phyloP scores from a whole-genome alignment of 176 grass and related monocot genomes.

The Aegilops tauschii region DNA sequence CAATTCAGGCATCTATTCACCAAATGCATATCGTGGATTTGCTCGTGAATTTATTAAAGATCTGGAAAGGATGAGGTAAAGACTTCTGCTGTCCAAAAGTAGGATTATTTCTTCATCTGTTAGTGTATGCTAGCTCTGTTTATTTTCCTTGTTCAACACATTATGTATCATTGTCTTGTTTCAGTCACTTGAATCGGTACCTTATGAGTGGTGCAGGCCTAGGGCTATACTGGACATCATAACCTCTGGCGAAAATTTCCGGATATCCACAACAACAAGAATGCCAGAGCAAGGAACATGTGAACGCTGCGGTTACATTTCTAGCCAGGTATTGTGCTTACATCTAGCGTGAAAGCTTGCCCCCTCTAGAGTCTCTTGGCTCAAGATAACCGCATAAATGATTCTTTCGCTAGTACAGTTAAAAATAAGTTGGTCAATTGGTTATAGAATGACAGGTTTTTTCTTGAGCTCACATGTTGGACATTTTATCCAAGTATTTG shows the following conservation, averaged over 20 bases:
- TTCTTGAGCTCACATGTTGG: not conserved
- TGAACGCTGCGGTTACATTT: conserved; percentile 87
- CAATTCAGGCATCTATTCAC: conserved; percentile 81
- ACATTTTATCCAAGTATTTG: not conserved
- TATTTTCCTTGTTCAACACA: not conserved
- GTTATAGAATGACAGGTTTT: not conserved
- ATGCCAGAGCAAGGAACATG: conserved; percentile 98
- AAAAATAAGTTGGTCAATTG: not conserved
- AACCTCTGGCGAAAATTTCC: conserved; percentile 94
- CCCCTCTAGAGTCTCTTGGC: not conserved
- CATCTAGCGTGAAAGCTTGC: not conserved
- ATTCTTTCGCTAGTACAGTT: conserved; percentile 2
- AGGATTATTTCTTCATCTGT: conserved; percentile 1
- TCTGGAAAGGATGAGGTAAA: conserved; percentile 94
- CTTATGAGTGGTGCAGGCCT: conserved; percentile 53
- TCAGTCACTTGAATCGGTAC: not conserved
- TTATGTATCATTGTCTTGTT: not conserved
- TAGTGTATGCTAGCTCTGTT: not conserved
- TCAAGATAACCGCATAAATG: not conserved
- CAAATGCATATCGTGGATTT: conserved; percentile 98
- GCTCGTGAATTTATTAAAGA: conserved; percentile 99
- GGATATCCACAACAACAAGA: conserved; percentile 78
- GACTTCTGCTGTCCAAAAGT: not conserved
- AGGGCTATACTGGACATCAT: conserved; percentile 95
- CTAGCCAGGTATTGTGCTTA: conserved; percentile 67